These are phyloP conservation scores for Xylariaceae sp. DNA, from an alignment of 2,329 filamentous ascomycete genomes.

Conservation along the genomic window DNA sequence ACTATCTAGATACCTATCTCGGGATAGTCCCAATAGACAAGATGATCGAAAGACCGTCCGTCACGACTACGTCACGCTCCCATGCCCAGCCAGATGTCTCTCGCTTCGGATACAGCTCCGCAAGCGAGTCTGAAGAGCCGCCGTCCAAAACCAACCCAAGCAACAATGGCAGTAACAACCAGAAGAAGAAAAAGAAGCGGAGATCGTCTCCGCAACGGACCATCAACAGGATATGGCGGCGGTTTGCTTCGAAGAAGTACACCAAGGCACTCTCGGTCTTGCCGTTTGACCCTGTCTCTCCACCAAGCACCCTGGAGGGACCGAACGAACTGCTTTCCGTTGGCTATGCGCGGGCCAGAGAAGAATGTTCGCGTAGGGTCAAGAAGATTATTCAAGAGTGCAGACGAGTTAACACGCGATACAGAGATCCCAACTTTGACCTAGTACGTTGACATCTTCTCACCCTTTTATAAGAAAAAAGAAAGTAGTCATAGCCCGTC, in stretches of 20 bases:
- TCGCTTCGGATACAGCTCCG: constrained; percentile 44
- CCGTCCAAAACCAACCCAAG: constrained; percentile 32
- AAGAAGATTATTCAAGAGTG: constrained; percentile 61
- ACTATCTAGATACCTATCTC: background rate
- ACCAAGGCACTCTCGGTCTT: constrained; percentile 61
- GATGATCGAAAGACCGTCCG: constrained; percentile 7
- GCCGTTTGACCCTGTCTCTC: constrained; percentile 56
- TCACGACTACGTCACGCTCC: constrained; percentile 15
- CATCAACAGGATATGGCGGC: constrained; percentile 63
- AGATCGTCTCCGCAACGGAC: constrained; percentile 57
- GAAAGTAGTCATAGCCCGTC: background rate
- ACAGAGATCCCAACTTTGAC: constrained; percentile 61
- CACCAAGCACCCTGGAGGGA: constrained; percentile 44
- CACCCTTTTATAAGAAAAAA: constrained; percentile 19
- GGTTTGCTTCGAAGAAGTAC: constrained; percentile 55
- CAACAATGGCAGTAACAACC: constrained; percentile 33
- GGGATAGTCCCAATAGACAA: background rate
- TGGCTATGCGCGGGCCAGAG: constrained; percentile 58
- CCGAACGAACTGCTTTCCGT: constrained; percentile 56
- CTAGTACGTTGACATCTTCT: constrained; percentile 42
- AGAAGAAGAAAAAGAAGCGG: constrained; percentile 55
- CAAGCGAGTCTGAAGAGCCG: constrained; percentile 44
- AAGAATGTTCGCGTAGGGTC: constrained; percentile 59
- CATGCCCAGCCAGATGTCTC: constrained; percentile 23
- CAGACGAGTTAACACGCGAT: constrained; percentile 70